A percentile compares a stretch with the other conserved stretches of the same genome.
Conservation (phyloP, 1,139 yeast genomes). For the Hanseniaspora sp. region DNA sequence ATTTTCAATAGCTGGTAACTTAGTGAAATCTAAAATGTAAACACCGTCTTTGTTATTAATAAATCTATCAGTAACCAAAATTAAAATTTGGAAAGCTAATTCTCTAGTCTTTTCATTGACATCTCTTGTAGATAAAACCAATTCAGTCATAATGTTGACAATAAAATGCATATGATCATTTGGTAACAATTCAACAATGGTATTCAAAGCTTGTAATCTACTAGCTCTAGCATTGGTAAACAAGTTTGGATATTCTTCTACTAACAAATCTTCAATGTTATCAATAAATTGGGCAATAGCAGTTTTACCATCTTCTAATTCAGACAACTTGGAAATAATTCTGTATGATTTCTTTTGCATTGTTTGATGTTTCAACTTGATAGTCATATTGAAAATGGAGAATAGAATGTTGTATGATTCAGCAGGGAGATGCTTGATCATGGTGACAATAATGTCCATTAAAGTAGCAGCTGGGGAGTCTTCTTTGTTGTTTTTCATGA, state of each 20-base stretch:
- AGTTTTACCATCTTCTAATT: slow-evolving; percentile 51
- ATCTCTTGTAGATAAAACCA: slow-evolving; percentile 85
- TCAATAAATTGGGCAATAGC: slow-evolving; percentile 42
- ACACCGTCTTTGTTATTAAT: slow-evolving; percentile 59
- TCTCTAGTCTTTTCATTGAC: slow-evolving; percentile 85
- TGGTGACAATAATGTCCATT: slow-evolving; percentile 81
- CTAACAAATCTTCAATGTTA: slow-evolving; percentile 51
- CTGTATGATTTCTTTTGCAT: slow-evolving; percentile 87
- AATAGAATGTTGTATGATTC: slow-evolving; percentile 63
- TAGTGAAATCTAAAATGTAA: slow-evolving; percentile 44
- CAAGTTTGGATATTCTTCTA: slow-evolving; percentile 50
- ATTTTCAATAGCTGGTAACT: slow-evolving; percentile 48
- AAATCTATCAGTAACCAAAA: slow-evolving; percentile 61
- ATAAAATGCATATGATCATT: slow-evolving; percentile 56
- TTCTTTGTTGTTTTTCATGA: slow-evolving; percentile 23
- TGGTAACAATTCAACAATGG: slow-evolving; percentile 53
- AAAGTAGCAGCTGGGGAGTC: slow-evolving; percentile 61
- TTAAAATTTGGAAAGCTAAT: slow-evolving; percentile 61
- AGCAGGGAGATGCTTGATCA: slow-evolving; percentile 71
- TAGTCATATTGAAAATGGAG: slow-evolving; percentile 63
- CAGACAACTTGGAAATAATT: slow-evolving; percentile 58
- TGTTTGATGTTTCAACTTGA: slow-evolving; percentile 48
- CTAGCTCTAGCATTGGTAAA: slow-evolving; percentile 71
- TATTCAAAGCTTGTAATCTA: slow-evolving; percentile 56
- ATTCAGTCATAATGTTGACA: slow-evolving; percentile 74